Base-by-base conservation (phyloP, 2,329 filamentous ascomycete genomes). In the Claviceps citrina region DNA sequence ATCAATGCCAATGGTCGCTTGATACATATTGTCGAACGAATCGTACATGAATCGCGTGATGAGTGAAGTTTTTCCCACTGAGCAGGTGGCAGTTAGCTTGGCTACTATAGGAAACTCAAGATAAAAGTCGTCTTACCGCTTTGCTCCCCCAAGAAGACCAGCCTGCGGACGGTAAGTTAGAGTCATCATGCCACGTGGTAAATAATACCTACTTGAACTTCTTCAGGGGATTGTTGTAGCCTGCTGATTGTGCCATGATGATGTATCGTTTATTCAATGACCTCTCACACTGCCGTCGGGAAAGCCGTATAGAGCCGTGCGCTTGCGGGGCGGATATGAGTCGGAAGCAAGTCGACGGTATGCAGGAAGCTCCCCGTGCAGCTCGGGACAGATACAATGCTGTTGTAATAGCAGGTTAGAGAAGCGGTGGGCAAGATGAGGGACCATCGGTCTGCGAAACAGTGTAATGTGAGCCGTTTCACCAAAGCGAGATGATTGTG, bases 21-120 rank as follows among this genome's bases (percentile, higher is more conserved):
- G 91, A 68, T 98, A 98, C 72, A 89, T 96, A 67, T 93, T 95
- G 71, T 98, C 91, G 70, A 98, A 98, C 36, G 91, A 96, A 65
- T 98, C 91, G 72, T 98, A 98, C 91, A 98, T 98, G 71, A 98
- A 98, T 49, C 91, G 81, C 50, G 91, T 98, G 61, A 98, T 98
- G 54, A 98, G 68, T 46, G 91, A 98, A 25, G 91, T 98, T 70
- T 98, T 98, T 59, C 91, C 91, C 54, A 98, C 91, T 96, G 60
- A 48, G 44, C 39, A 39, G 37, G 36, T 45, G 27, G 36, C 33
- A 35, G 37, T 59, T 48, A 57, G 58, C 50, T 25, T 7, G 24
- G 5, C 19, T 7, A 33, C n/a, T 4, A 31, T 35, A 1, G 15
- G 12, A 18, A 16, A 16, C 7, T 22, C n/a, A 24, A 28, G 7